phyloP scores from a whole-genome alignment of 2,329 filamentous ascomycete species.

The Talaromyces funiculosus region DNA sequence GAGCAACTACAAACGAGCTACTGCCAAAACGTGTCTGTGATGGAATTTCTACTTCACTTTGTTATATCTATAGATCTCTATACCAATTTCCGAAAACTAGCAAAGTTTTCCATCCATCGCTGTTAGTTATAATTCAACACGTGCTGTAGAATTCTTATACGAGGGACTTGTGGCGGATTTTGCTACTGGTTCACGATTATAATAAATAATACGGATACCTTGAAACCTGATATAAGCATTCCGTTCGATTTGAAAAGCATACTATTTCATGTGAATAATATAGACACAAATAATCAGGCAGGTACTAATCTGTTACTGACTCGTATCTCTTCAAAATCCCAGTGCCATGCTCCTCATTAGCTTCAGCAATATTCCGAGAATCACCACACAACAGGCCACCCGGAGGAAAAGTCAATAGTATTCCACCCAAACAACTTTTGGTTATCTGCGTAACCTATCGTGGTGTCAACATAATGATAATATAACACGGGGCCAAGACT shows the following conservation, averaged over 20 bases:
- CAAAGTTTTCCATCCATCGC: background rate
- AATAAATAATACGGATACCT: background rate
- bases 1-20: background rate
- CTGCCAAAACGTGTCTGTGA: background rate
- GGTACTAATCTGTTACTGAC: too few relatives aligned
- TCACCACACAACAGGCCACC: conserved; percentile 39
- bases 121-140: background rate
- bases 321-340: background rate
- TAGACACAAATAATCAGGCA: background rate
- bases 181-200: background rate
- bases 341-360: background rate
- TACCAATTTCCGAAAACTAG: background rate
- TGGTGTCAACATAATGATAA: conserved; percentile 57
- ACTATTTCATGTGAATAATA: too few relatives aligned
- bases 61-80: background rate
- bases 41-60: background rate
- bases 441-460: conserved; percentile 47
- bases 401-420: conserved; percentile 36
- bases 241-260: background rate
- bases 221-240: background rate
- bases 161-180: background rate
- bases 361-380: background rate
- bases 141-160: background rate
- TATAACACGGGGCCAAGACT: conserved; percentile 52
- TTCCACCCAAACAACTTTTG: conserved; percentile 47